A percentile compares a stretch with the other conserved stretches of the same genome.
These are phyloP conservation scores for Podospora didyma DNA, from an alignment of 495 filamentous ascomycete genomes.

Conservation along the genomic window DNA sequence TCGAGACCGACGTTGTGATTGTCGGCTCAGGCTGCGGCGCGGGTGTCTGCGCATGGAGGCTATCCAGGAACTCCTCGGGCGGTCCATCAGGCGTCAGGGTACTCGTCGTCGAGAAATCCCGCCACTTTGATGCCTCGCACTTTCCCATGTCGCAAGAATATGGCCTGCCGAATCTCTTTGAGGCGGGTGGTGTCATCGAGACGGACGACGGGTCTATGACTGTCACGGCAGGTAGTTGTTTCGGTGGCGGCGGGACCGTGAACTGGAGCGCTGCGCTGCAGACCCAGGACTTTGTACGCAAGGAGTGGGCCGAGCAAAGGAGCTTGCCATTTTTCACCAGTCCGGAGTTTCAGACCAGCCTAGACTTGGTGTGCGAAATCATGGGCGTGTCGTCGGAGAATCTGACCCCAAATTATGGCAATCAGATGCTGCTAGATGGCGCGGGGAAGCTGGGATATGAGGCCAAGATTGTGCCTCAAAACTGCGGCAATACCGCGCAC, in stretches of 20 bases:
- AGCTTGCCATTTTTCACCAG: slow-evolving; percentile 77
- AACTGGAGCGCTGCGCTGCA: slow-evolving; percentile 88
- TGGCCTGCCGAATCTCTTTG: slow-evolving; percentile 59
- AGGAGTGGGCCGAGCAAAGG: slow-evolving; percentile 70
- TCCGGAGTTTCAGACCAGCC: slow-evolving; percentile 65
- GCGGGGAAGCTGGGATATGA: slow-evolving; percentile 70
- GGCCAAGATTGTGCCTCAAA: slow-evolving; percentile 71
- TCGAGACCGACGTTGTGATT: slow-evolving; percentile 80
- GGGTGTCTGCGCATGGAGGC: slow-evolving; percentile 74
- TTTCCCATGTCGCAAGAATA: slow-evolving; percentile 67
- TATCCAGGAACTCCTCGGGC: too few species aligned
- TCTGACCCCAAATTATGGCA: slow-evolving; percentile 67
- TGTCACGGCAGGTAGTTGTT: slow-evolving; percentile 66
- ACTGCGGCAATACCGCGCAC: slow-evolving; percentile 66
- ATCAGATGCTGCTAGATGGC: slow-evolving; percentile 68
- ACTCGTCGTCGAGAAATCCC: slow-evolving; percentile 77
- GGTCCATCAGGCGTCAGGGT: slow-evolving; percentile 61
- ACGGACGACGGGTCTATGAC: slow-evolving; percentile 62
- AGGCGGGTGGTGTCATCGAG: slow-evolving; percentile 47
- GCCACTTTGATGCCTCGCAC: slow-evolving; percentile 65
- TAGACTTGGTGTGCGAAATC: slow-evolving; percentile 58
- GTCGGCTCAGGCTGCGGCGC: slow-evolving; percentile 86
- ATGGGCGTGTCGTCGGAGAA: slow-evolving; percentile 56
- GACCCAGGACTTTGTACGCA: slow-evolving; percentile 72
- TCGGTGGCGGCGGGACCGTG: slow-evolving; percentile 82